phyloP scores from a whole-genome alignment of 2,329 filamentous ascomycete species.

The Microsporum canis region DNA sequence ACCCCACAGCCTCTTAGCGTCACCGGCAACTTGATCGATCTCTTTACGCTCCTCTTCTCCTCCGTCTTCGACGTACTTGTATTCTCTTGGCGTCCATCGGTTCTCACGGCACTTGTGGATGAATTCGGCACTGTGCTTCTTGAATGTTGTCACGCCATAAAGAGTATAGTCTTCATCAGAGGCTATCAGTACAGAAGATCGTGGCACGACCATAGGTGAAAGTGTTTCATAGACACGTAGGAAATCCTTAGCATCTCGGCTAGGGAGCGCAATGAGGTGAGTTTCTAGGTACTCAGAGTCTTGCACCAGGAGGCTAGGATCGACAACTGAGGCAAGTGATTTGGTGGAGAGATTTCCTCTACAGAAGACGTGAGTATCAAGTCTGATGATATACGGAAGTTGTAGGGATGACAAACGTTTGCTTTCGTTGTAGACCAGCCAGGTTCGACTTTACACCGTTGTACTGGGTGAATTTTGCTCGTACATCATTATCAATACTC shows the following conservation, averaged over 20 bases:
- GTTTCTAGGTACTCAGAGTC: constrained; percentile 96
- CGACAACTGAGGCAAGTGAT: constrained; percentile 79
- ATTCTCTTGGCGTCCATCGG: constrained; percentile 90
- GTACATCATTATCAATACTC: constrained; percentile 92
- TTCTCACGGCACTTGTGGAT: constrained; percentile 83
- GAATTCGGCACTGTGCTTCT: constrained; percentile 80
- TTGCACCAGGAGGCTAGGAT: constrained; percentile 66
- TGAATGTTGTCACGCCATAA: constrained; percentile 83
- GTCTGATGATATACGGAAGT: neutral
- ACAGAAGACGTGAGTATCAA: constrained; percentile 3
- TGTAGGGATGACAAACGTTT: constrained; percentile 52
- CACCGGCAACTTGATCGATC: constrained; percentile 65
- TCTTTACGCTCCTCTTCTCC: constrained; percentile 82
- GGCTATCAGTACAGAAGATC: constrained; percentile 67
- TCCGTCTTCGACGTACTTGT: constrained; percentile 82
- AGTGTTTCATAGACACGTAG: constrained; percentile 80
- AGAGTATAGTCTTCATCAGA: constrained; percentile 83
- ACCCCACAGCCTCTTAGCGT: constrained; percentile 86
- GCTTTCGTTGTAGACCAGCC: constrained; percentile 68
- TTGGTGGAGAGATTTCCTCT: constrained; percentile 90
- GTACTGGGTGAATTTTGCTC: constrained; percentile 88
- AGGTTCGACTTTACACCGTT: constrained; percentile 81
- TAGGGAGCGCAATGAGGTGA: constrained; percentile 81
- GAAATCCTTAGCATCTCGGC: constrained; percentile 72
- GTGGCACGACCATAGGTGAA: constrained; percentile 82